Percentiles rank a stretch among this genome's conserved stretches.
phyloP scores from a whole-genome alignment of 148 eudicot species.

The Vaccinium vitisidaea region DNA sequence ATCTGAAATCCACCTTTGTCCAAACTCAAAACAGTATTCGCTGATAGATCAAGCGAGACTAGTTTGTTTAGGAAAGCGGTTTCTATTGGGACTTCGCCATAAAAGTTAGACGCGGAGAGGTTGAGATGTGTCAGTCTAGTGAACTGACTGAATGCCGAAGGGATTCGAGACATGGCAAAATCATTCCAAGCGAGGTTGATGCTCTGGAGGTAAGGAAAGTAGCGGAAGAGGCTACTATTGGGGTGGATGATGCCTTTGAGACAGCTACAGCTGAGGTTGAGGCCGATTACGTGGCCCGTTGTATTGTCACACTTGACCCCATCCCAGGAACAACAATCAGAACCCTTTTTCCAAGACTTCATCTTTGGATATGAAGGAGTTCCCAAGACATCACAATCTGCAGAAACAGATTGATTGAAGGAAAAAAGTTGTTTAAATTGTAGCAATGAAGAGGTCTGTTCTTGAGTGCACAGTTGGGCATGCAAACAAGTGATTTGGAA shows the following conservation, averaged over 20 bases:
- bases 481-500: background rate
- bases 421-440: background rate
- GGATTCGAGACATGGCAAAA: background rate
- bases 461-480: background rate
- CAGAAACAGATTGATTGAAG: background rate
- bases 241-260: background rate
- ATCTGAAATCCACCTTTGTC: background rate
- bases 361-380: background rate
- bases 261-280: background rate
- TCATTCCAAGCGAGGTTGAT: background rate
- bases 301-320: background rate
- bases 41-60: slow-evolving; percentile 18
- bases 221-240: background rate
- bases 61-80: slow-evolving; percentile 12
- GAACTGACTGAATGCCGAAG: background rate
- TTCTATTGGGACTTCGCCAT: slow-evolving; percentile 16
- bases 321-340: slow-evolving; percentile 24
- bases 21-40: background rate
- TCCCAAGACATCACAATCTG: background rate
- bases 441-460: background rate
- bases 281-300: background rate
- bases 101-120: slow-evolving; percentile 11
- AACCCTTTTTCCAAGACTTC: background rate
- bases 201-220: background rate
- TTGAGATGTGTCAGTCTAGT: slow-evolving; percentile 12